Percentiles rank a stretch among this genome's conserved stretches.
Evolutionary conservation across 2,329 filamentous ascomycete species (phyloP).

Genomic region (Fusarium paranaense): DNA sequence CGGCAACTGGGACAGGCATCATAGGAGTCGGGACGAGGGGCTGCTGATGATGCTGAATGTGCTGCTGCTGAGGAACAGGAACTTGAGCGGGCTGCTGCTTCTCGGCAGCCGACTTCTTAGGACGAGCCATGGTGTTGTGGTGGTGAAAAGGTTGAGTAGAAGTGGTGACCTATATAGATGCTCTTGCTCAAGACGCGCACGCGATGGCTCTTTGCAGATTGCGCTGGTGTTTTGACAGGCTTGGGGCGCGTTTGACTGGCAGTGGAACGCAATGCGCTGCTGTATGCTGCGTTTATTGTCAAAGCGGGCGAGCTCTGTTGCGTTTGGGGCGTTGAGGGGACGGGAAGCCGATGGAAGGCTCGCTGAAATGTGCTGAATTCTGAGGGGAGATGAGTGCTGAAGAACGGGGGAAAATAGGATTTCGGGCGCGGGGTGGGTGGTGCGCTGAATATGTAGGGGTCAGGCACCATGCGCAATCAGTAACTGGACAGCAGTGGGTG

Average conservation of each 20-base stretch:
- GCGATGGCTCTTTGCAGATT: conserved; percentile 9
- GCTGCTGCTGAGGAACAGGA: conserved; percentile 39
- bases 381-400: conserved; percentile 46
- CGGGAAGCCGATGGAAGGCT: conserved; percentile 21
- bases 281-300: conserved; percentile 36
- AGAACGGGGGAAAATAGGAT: conserved; percentile 45
- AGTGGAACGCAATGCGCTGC: conserved; percentile 35
- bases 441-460: conserved; percentile 52
- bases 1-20: conserved; percentile 51
- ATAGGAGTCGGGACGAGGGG: conserved; percentile 53
- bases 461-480: conserved; percentile 49
- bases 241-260: conserved; percentile 19
- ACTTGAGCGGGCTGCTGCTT: conserved; percentile 51
- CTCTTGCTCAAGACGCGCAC: background rate
- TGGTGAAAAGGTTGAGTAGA: background rate
- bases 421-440: conserved; percentile 50
- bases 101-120: conserved; percentile 55
- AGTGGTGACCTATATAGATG: background rate
- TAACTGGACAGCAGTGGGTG: conserved; percentile 28
- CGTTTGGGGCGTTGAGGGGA: conserved; percentile 42
- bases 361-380: conserved; percentile 38
- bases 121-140: conserved; percentile 56
- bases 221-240: conserved; percentile 8
- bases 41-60: conserved; percentile 37
- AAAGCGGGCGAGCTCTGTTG: conserved; percentile 41